Evolutionary conservation across 2,329 filamentous ascomycete genomes (phyloP).

Genomic region (Bertia moriformis): DNA sequence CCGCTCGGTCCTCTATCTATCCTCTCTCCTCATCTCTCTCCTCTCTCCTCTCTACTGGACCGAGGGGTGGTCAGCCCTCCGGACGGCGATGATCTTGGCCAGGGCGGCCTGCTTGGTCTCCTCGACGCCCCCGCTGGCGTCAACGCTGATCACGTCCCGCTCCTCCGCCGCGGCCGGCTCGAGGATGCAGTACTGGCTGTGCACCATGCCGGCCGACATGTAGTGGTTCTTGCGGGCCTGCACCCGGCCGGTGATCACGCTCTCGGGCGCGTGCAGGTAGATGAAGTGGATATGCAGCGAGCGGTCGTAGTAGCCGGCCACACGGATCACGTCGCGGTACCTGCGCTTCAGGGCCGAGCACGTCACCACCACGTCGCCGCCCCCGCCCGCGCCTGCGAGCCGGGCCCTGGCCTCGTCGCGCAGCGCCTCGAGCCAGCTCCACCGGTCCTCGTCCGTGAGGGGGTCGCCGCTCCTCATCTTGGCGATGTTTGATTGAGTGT

Average conservation of each 20-base stretch:
- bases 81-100: constrained; percentile 35
- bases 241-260: constrained; percentile 63
- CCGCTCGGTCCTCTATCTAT: constrained; percentile 1
- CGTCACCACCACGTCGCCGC: constrained; percentile 74
- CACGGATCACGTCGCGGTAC: constrained; percentile 82
- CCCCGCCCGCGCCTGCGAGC: constrained; percentile 36
- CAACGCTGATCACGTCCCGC: constrained; percentile 56
- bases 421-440: constrained; percentile 80
- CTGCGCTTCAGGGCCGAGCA: constrained; percentile 94
- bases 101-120: constrained; percentile 48
- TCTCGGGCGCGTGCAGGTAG: constrained; percentile 69
- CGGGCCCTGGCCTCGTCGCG: constrained; percentile 51
- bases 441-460: constrained; percentile 82
- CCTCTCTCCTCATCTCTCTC: constrained; percentile 2
- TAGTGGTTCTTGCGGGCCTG: constrained; percentile 67
- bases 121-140: constrained; percentile 44
- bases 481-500: constrained; percentile 64
- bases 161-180: constrained; percentile 59
- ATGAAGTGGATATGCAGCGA: constrained; percentile 86
- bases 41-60: constrained; percentile 32
- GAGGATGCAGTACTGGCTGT: constrained; percentile 77
- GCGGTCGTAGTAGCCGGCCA: constrained; percentile 49
- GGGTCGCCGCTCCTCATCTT: constrained; percentile 82
- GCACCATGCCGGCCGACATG: constrained; percentile 92
- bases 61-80: too few relatives aligned